phyloP scores from a whole-genome alignment of 768 basidiomycete genomes.

The Leccinum longicurvipes region DNA sequence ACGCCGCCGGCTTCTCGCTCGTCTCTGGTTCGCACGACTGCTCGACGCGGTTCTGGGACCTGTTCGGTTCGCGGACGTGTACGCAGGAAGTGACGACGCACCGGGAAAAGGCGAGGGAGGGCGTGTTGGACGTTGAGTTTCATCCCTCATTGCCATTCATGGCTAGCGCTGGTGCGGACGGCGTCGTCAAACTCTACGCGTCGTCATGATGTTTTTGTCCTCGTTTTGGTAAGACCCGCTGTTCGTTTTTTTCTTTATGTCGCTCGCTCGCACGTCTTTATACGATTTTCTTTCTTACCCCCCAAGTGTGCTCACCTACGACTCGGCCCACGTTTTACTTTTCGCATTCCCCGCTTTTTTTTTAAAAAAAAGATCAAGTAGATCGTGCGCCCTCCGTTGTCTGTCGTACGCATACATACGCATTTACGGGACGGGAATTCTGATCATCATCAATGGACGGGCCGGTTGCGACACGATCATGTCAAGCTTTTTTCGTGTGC shows the following conservation, averaged over 20 bases:
- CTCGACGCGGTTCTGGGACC: slow-evolving; percentile 92
- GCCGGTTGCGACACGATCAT: background rate
- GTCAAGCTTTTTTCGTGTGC: background rate
- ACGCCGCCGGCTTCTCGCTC: slow-evolving; percentile 81
- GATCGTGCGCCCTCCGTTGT: slow-evolving; percentile 12
- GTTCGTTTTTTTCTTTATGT: no score
- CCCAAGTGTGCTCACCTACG: slow-evolving; percentile 10
- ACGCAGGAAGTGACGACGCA: slow-evolving; percentile 89
- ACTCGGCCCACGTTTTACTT: slow-evolving; percentile 5
- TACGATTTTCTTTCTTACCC: background rate
- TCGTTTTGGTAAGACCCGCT: background rate
- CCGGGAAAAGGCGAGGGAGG: slow-evolving; percentile 86
- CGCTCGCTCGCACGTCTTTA: background rate
- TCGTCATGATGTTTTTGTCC: slow-evolving; percentile 49
- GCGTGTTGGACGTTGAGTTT: slow-evolving; percentile 85
- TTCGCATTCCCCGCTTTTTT: background rate
- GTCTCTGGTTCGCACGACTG: slow-evolving; percentile 93
- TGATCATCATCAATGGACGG: background rate
- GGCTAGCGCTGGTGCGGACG: slow-evolving; percentile 95
- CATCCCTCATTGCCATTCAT: slow-evolving; percentile 81
- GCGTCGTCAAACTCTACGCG: slow-evolving; percentile 87
- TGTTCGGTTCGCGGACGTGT: slow-evolving; percentile 75
- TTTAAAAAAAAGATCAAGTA: background rate
- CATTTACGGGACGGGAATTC: background rate
- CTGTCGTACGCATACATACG: slow-evolving; percentile 9